Percentiles rank a stretch among this genome's conserved stretches.
Evolutionary conservation across 1,139 yeast genomes (phyloP).

Genomic region (Diutina mesorugosa): DNA sequence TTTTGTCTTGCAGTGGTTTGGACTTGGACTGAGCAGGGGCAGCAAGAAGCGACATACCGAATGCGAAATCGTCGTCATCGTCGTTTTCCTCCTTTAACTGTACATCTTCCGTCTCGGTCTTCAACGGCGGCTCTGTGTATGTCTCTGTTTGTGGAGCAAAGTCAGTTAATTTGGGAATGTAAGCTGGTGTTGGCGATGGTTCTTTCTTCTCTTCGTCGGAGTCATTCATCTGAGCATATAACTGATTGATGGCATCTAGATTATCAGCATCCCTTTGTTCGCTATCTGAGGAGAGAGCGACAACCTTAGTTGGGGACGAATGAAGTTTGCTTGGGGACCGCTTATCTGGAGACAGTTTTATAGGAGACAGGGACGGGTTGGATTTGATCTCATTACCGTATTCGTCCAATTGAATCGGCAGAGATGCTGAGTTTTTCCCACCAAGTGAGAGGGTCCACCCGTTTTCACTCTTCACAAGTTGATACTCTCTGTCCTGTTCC

Average conservation of each 20-base stretch:
- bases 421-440: constrained; percentile 19
- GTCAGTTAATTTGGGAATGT: background rate
- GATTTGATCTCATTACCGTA: constrained; percentile 6
- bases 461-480: constrained; percentile 60
- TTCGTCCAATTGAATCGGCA: constrained; percentile 34
- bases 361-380: background rate
- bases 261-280: constrained; percentile 7
- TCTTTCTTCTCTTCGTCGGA: background rate
- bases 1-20: background rate
- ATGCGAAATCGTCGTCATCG: background rate
- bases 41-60: background rate
- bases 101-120: constrained; percentile 8
- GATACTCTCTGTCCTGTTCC: constrained; percentile 66
- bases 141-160: background rate
- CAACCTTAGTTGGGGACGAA: background rate
- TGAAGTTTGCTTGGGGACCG: background rate
- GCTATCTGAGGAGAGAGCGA: background rate
- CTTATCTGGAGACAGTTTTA: background rate
- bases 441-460: constrained; percentile 80
- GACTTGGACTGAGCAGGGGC: background rate
- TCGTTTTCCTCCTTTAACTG: constrained; percentile 1
- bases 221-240: background rate
- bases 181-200: background rate
- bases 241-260: constrained; percentile 10
- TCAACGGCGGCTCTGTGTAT: background rate